phyloP scores from a whole-genome alignment of 176 grass and related monocot genomes.

The barley (Hordeum vulgare) region DNA sequence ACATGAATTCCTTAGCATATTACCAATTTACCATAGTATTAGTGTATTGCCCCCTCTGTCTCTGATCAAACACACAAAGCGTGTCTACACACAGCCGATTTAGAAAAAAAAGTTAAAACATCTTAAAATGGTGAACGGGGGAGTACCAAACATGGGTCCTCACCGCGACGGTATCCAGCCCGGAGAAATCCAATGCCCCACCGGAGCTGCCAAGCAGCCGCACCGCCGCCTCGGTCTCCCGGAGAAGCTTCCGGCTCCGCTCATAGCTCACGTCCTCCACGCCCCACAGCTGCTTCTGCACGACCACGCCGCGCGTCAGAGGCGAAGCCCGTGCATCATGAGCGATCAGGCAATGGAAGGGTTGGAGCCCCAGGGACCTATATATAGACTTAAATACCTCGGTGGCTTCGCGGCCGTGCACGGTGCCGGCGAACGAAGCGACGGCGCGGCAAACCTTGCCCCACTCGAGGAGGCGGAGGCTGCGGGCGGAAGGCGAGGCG shows the following conservation, averaged over 20 bases:
- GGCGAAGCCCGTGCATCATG: neutral
- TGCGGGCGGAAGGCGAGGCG: slow-evolving; percentile 33
- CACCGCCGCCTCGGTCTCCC: slow-evolving; percentile 58
- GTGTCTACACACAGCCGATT: too few relatives aligned
- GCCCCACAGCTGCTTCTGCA: slow-evolving; percentile 49
- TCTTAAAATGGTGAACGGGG: too few relatives aligned
- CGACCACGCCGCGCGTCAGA: neutral
- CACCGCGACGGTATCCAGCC: slow-evolving; percentile 55
- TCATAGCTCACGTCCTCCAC: slow-evolving; percentile 63
- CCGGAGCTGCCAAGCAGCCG: slow-evolving; percentile 46
- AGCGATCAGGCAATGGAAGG: neutral
- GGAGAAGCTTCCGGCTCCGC: slow-evolving; percentile 48
- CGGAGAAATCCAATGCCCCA: slow-evolving; percentile 54
- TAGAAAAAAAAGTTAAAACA: too few relatives aligned
- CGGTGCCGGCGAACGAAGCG: slow-evolving; percentile 57
- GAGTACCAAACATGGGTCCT: neutral
- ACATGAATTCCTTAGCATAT: neutral
- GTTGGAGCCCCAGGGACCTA: neutral
- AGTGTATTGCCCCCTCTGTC: neutral
- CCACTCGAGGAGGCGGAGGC: slow-evolving; percentile 70
- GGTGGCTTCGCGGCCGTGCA: slow-evolving; percentile 45
- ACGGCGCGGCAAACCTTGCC: slow-evolving; percentile 60
- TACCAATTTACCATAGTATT: too few relatives aligned
- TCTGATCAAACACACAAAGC: too few relatives aligned
- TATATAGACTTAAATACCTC: slow-evolving; percentile 21